Conservation (phyloP, 495 filamentous ascomycete genomes). For the Parathielavia appendiculata region DNA sequence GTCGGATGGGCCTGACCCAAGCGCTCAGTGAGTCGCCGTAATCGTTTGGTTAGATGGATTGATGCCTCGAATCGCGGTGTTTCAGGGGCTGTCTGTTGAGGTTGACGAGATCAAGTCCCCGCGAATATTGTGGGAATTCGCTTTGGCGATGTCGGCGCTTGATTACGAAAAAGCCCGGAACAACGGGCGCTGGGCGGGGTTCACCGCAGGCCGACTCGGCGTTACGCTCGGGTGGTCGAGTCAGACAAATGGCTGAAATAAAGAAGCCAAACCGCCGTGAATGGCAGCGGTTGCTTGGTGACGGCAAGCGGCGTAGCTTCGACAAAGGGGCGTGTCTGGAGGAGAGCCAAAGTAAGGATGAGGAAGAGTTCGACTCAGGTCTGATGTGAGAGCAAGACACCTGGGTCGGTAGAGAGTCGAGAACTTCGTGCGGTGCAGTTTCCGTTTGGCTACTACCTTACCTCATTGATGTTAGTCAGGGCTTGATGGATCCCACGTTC, state of each 20-base stretch:
- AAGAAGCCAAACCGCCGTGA: constrained; percentile 4
- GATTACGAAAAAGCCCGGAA: constrained; percentile 6
- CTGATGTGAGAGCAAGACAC: not conserved
- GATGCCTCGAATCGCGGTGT: not conserved
- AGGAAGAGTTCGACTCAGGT: constrained; percentile 18
- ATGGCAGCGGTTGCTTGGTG: not conserved
- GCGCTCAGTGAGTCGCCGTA: constrained; percentile 9
- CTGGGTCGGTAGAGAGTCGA: not conserved
- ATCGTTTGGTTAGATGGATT: not conserved
- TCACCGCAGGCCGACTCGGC: constrained; percentile 8
- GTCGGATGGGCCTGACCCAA: not conserved
- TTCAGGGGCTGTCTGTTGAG: not conserved
- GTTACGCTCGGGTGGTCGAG: constrained; percentile 16
- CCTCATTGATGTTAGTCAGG: constrained; percentile 26
- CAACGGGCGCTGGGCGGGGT: constrained; percentile 11
- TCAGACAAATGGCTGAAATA: constrained; percentile 10
- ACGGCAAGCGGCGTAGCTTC: constrained; percentile 10
- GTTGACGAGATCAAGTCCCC: not conserved
- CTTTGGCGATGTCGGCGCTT: constrained; percentile 15
- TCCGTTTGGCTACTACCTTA: not conserved
- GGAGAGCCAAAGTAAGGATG: constrained; percentile 3
- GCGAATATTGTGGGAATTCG: constrained; percentile 10
- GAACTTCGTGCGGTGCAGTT: constrained; percentile 14
- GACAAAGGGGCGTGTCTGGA: not conserved
- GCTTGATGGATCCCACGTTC: constrained; percentile 24